Evolutionary conservation across 148 eudicot species (phyloP), one percentile per base, ranked within the genome.

Genomic region (Rhododendron griersonianum): DNA sequence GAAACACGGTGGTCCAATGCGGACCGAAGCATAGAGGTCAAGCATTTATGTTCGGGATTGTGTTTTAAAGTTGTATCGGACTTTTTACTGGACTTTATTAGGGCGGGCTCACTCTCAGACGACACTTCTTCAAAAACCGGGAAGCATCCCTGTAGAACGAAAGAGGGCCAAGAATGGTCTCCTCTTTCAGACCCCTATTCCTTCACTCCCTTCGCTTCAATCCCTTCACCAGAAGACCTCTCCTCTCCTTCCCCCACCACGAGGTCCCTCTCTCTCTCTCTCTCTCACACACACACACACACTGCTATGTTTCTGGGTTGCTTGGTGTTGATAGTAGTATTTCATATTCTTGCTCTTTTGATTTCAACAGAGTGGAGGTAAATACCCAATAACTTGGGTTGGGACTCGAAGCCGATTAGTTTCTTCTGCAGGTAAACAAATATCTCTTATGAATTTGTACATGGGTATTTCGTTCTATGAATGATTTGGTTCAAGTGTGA

Each of bases 351-450:
- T 65, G 4, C 13, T 41, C 16, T 63, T 19, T 47, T 21, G 63
- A 4, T 28, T 65, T 78, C 18, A 71, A 23, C 82, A 89, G 88
- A 61, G 21, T 30, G 50, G 85, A 50, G 65, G 61, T 39, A 84
- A n/a, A 47, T 53, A 74, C 41, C 84, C 39, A 30, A 59, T 75
- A 37, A 75, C 19, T 69, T 83, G 78, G n/a, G 9, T 23, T 28
- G 71, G 79, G 28, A 75, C 50, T 16, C 78, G 47, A 35, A 84
- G 45, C 48, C 81, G 88, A 28, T 89, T n/a, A 65, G 48, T 65
- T 75, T 86, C 85, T 5, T 84, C 87, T 50, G 59, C 88, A 71
- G 90, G 90, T 88, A 88, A 30, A 69, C 16, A 59, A 59, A 21
- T 53, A 2, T 53, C 18, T 53, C 59, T 53, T 50, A 50, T 50